phyloP scores from a whole-genome alignment of 805 yeast genomes.

The Metschnikowia bowlesiae region DNA sequence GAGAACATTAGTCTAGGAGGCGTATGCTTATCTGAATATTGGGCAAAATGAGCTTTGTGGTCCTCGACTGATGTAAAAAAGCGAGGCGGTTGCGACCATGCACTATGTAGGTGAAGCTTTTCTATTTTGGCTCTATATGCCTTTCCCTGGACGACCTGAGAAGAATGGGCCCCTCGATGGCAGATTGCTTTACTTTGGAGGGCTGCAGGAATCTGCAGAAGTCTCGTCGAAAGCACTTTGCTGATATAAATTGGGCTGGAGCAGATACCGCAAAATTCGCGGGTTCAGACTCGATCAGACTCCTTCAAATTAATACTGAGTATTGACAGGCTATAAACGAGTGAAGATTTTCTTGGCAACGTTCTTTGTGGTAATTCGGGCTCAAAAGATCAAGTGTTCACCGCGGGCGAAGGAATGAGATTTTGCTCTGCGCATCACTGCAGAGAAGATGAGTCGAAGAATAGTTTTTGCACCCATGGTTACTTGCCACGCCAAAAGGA shows the following conservation, averaged over 20 bases:
- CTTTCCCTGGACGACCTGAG: not conserved
- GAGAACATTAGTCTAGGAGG: slow-evolving; percentile 38
- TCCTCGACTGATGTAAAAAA: slow-evolving; percentile 9
- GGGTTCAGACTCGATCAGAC: not conserved
- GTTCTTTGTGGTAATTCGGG: not conserved
- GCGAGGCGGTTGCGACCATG: slow-evolving; percentile 7
- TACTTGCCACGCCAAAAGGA: not conserved
- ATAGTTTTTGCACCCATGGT: not conserved
- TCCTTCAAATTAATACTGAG: not conserved
- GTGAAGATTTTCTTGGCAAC: not conserved
- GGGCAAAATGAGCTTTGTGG: slow-evolving; percentile 6
- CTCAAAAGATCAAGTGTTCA: not conserved
- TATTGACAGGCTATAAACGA: not conserved
- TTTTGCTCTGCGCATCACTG: slow-evolving; percentile 2
- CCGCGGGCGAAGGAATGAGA: not conserved
- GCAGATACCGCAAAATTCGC: not conserved
- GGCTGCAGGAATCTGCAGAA: slow-evolving; percentile 4
- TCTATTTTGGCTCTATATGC: not conserved
- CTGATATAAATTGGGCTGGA: not conserved
- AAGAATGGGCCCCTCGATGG: not conserved
- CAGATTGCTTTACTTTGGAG: not conserved
- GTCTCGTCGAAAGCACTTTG: slow-evolving; percentile 4
- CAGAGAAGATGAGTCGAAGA: not conserved
- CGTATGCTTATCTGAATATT: slow-evolving; percentile 3
- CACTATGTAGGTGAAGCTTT: not conserved